Conservation (phyloP, 352 stramenopile genomes). For the Globisporangium acanthophoron region DNA sequence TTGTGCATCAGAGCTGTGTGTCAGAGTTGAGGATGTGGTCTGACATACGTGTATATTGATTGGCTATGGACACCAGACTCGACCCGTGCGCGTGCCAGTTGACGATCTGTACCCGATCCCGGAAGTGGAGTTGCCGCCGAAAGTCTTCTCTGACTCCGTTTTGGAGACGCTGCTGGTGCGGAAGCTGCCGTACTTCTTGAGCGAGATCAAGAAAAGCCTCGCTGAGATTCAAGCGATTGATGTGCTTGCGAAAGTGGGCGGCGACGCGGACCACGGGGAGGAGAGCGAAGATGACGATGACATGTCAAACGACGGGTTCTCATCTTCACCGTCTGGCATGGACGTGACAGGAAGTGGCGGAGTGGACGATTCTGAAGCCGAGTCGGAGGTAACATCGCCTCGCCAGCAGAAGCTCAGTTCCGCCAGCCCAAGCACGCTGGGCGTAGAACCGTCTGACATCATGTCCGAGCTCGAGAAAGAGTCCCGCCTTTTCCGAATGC, state of each 20-base stretch:
- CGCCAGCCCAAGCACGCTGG: slow-evolving; percentile 4
- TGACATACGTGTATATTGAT: background rate
- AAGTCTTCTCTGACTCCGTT: slow-evolving; percentile 64
- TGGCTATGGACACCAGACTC: slow-evolving; percentile 27
- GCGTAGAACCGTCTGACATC: slow-evolving; percentile 45
- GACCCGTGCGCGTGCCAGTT: slow-evolving; percentile 74
- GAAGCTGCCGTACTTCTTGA: slow-evolving; percentile 72
- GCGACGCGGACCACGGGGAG: slow-evolving; percentile 28
- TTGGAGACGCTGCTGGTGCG: slow-evolving; percentile 61
- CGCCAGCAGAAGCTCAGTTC: slow-evolving; percentile 17
- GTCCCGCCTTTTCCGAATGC: slow-evolving; percentile 63
- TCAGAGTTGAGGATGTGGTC: background rate
- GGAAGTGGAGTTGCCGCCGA: slow-evolving; percentile 65
- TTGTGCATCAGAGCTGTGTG: background rate
- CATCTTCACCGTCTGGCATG: slow-evolving; percentile 60
- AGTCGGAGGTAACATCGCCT: slow-evolving; percentile 36
- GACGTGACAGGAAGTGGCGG: slow-evolving; percentile 34
- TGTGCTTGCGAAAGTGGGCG: slow-evolving; percentile 25
- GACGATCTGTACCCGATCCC: slow-evolving; percentile 76
- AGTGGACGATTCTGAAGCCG: slow-evolving; percentile 54
- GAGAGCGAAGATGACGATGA: slow-evolving; percentile 79
- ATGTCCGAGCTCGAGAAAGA: slow-evolving; percentile 73
- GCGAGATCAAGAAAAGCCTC: slow-evolving; percentile 73
- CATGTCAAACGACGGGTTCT: slow-evolving; percentile 83
- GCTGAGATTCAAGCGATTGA: slow-evolving; percentile 46